Conservation (phyloP, 257 asterid genomes). For the Solanum pennellii region DNA sequence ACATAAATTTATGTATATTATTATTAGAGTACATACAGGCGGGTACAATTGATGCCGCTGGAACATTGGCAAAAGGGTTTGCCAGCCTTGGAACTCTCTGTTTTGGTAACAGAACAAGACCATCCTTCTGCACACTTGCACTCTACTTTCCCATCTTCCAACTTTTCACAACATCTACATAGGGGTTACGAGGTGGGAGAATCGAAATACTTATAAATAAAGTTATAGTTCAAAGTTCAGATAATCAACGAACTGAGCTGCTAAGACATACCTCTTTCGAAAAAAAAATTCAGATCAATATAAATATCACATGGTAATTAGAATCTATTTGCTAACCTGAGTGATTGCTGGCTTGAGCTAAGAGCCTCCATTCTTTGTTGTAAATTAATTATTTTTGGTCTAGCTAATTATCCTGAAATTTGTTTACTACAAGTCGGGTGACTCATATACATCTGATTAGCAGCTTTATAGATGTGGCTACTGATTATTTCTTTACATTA, state of each 20-base stretch:
- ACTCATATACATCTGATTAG: not conserved
- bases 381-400: not conserved
- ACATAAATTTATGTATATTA: not conserved
- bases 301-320: not conserved
- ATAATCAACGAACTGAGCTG: not conserved
- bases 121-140: constrained; percentile 8
- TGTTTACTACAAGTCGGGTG: not conserved
- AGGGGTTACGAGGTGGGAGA: not conserved
- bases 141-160: not conserved
- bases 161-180: not conserved
- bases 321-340: not conserved
- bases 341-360: not conserved
- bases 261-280: not conserved
- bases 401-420: not conserved
- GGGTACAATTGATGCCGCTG: not conserved
- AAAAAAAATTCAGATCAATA: not conserved
- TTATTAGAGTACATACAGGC: not conserved
- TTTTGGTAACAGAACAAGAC: constrained; percentile 2
- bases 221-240: not conserved
- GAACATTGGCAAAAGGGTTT: not conserved
- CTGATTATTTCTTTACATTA: not conserved
- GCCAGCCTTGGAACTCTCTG: not conserved
- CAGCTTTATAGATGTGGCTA: not conserved
- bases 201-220: not conserved
- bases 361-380: not conserved